phyloP scores from a whole-genome alignment of 495 filamentous ascomycete genomes.

The Penicillium paradoxum region DNA sequence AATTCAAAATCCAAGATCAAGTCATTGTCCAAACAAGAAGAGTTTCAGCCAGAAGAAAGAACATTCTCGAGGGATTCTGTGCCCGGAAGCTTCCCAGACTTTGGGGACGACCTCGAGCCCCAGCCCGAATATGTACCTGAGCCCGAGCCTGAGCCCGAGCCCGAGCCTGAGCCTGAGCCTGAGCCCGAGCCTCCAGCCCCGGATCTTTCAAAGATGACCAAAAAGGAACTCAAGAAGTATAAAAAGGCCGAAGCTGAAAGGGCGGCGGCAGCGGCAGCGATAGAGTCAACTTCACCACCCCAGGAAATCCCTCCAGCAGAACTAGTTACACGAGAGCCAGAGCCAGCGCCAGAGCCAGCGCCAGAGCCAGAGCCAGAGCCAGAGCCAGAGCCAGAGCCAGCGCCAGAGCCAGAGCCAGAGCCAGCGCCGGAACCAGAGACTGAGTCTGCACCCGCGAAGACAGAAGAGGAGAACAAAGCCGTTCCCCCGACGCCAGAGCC shows the following conservation, averaged over 20 bases:
- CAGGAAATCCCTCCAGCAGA: conserved; percentile 20
- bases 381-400: conserved; percentile 6
- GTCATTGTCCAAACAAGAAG: conserved; percentile 16
- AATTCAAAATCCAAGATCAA: conserved; percentile 11
- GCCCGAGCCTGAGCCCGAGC: conserved; percentile 16
- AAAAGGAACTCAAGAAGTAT: conserved; percentile 28
- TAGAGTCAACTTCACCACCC: conserved; percentile 57
- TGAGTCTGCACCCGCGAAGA: conserved; percentile 13
- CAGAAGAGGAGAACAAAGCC: conserved; percentile 21
- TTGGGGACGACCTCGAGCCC: conserved; percentile 29
- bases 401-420: conserved; percentile 1
- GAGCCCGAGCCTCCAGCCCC: conserved; percentile 16
- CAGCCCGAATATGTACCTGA: conserved; percentile 24
- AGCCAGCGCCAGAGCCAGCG: conserved; percentile 19
- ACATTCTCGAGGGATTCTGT: background rate
- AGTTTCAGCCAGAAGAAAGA: conserved; percentile 13
- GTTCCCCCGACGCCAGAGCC: conserved; percentile 52
- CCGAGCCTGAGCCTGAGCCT: conserved; percentile 29
- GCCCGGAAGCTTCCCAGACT: conserved; percentile 23
- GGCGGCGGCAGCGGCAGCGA: conserved; percentile 26
- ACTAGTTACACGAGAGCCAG: conserved; percentile 18
- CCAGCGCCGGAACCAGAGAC: no score
- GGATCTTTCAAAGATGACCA: conserved; percentile 26
- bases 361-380: conserved; percentile 17
- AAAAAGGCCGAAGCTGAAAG: conserved; percentile 27